These are phyloP conservation scores for Xylariales sp. DNA, from an alignment of 2,329 filamentous ascomycete genomes.

Conservation along the genomic window DNA sequence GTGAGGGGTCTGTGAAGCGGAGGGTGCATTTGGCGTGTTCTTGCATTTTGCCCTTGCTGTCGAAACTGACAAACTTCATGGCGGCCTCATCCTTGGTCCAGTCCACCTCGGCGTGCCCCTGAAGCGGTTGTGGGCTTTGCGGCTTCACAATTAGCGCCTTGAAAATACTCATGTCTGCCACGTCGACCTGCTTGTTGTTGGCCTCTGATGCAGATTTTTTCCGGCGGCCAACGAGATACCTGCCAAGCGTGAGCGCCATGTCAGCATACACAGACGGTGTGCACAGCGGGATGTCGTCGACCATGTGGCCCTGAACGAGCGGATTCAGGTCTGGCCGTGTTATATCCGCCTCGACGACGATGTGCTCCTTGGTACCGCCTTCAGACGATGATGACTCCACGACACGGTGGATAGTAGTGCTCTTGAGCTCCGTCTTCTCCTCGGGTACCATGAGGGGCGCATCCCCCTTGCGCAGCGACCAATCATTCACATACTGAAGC, in stretches of 20 bases:
- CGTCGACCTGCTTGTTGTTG: constrained; percentile 39
- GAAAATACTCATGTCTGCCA: constrained; percentile 41
- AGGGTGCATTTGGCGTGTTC: no score
- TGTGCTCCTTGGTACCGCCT: constrained; percentile 34
- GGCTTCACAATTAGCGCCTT: constrained; percentile 46
- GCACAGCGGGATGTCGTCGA: constrained; percentile 26
- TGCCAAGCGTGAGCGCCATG: constrained; percentile 53
- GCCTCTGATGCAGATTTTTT: constrained; percentile 38
- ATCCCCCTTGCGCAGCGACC: constrained; percentile 57
- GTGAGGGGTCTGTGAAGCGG: no score
- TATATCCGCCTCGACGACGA: constrained; percentile 51
- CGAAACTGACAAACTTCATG: no score
- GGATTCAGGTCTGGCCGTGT: constrained; percentile 50
- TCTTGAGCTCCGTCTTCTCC: constrained; percentile 8
- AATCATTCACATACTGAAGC: constrained; percentile 46
- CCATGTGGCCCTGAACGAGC: constrained; percentile 38
- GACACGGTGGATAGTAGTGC: constrained; percentile 16
- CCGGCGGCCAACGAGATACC: constrained; percentile 49
- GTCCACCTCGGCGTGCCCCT: constrained; percentile 44
- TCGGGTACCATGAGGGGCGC: constrained; percentile 20
- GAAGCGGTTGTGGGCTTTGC: constrained; percentile 36
- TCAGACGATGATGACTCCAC: constrained; percentile 37
- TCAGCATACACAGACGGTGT: constrained; percentile 50
- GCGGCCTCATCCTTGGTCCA: constrained; percentile 33
- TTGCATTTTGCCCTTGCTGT: no score